Evolutionary conservation across 345 rosid genomes (phyloP).

Genomic region (Lepidium africanum): DNA sequence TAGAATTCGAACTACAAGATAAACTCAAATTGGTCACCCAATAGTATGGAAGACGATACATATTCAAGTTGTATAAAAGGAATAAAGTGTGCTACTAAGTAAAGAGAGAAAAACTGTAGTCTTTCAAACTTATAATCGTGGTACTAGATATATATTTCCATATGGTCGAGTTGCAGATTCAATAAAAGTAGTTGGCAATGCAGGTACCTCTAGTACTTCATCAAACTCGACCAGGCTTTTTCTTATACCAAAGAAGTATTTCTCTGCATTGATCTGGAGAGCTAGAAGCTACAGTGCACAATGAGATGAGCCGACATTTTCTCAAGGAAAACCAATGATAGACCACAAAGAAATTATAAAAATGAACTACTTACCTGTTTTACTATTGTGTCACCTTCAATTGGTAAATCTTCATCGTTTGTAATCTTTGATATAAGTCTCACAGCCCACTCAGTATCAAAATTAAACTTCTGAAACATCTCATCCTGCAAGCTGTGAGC

Average conservation of each 20-base stretch:
- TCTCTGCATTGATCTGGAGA: slow-evolving; percentile 87
- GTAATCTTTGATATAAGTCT: slow-evolving; percentile 75
- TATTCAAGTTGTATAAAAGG: neutral
- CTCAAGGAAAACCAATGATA: neutral
- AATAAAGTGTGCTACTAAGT: neutral
- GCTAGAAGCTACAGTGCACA: slow-evolving; percentile 57
- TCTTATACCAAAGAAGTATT: slow-evolving; percentile 82
- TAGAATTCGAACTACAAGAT: neutral
- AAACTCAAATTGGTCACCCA: neutral
- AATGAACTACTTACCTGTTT: slow-evolving; percentile 54
- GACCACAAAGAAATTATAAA: neutral
- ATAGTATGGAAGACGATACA: neutral
- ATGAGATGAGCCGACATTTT: neutral
- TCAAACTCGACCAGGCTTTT: slow-evolving; percentile 95
- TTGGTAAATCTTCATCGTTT: slow-evolving; percentile 77
- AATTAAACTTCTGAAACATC: slow-evolving; percentile 92
- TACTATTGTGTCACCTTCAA: slow-evolving; percentile 79
- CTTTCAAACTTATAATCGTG: neutral
- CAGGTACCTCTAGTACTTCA: slow-evolving; percentile 84
- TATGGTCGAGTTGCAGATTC: neutral
- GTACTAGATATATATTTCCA: neutral
- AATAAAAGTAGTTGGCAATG: neutral
- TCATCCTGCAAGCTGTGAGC: slow-evolving; percentile 88
- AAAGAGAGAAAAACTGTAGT: neutral
- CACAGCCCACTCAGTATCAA: slow-evolving; percentile 94